Evolutionary conservation across 2,329 filamentous ascomycete genomes (phyloP).

Genomic region (Ascochyta pisi): DNA sequence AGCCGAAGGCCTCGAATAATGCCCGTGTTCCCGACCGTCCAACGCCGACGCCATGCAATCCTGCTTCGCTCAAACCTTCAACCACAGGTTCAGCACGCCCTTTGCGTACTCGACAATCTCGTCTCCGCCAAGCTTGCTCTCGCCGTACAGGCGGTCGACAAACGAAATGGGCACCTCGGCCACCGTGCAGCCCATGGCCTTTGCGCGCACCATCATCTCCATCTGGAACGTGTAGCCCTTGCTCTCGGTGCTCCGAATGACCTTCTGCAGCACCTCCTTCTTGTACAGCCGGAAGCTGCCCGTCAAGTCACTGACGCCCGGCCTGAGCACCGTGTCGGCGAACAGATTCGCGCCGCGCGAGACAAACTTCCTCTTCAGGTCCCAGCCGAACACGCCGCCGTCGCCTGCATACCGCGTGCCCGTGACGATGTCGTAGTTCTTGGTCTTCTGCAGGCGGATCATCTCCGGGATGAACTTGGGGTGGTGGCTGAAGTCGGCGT

Average conservation of each 20-base stretch:
- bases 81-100: constrained; percentile 57
- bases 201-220: constrained; percentile 98
- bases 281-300: constrained; percentile 96
- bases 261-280: constrained; percentile 84
- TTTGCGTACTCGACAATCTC: constrained; percentile 98
- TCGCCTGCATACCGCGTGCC: constrained; percentile 91
- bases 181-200: constrained; percentile 92
- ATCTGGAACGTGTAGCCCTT: constrained; percentile 99
- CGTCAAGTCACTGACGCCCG: constrained; percentile 93
- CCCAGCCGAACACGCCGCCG: constrained; percentile 92
- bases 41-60: constrained; percentile 41
- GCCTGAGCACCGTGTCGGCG: constrained; percentile 90
- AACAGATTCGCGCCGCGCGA: constrained; percentile 91
- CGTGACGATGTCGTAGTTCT: constrained; percentile 93
- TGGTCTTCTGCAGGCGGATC: constrained; percentile 79
- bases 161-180: constrained; percentile 96
- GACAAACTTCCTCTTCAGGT: constrained; percentile 79
- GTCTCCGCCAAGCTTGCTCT: constrained; percentile 90
- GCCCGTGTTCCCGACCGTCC: constrained; percentile 14
- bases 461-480: constrained; percentile 98
- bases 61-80: constrained; percentile 53
- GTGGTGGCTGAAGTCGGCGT: constrained; percentile 98
- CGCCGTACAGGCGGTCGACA: constrained; percentile 89
- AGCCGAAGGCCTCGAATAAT: constrained; percentile 10
- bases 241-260: constrained; percentile 88